Percentiles rank a stretch among this genome's conserved stretches.
phyloP scores from a whole-genome alignment of 352 stramenopile genomes.

The Albugo candida region DNA sequence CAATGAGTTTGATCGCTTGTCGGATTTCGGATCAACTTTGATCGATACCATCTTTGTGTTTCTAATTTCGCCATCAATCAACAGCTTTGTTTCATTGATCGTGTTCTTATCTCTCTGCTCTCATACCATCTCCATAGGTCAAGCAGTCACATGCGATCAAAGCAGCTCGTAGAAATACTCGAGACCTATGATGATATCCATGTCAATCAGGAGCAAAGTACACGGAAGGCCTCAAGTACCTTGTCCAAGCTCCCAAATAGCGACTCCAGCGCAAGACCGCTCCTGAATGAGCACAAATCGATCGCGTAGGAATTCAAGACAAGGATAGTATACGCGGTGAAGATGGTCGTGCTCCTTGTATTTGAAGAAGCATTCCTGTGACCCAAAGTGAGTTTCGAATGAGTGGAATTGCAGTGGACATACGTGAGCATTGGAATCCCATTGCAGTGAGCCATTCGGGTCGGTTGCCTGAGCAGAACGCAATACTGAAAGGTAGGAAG shows the following conservation, averaged over 20 bases:
- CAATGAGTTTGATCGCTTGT: not conserved
- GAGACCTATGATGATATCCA: constrained; percentile 23
- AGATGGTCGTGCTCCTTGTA: constrained; percentile 19
- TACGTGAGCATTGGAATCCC: constrained; percentile 19
- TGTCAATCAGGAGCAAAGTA: not conserved
- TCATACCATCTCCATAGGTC: not conserved
- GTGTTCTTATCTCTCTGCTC: not conserved
- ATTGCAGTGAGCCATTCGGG: constrained; percentile 12
- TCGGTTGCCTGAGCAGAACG: constrained; percentile 17
- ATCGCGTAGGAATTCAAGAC: constrained; percentile 57
- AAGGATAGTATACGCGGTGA: constrained; percentile 55
- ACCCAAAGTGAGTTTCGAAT: no score
- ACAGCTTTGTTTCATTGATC: not conserved
- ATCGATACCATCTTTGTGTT: no score
- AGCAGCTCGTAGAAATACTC: constrained; percentile 66
- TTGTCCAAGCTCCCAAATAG: constrained; percentile 70
- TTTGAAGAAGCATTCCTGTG: constrained; percentile 44
- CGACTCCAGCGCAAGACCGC: constrained; percentile 21
- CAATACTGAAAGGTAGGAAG: constrained; percentile 19
- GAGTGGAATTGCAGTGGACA: no score
- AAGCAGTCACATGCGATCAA: constrained; percentile 8
- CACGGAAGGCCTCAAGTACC: constrained; percentile 11
- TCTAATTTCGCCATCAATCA: not conserved
- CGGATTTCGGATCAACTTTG: not conserved
- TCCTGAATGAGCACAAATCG: constrained; percentile 29